Percentiles rank a stretch among this genome's conserved stretches.
Evolutionary conservation across 768 basidiomycete genomes (phyloP).

Genomic region (Pleurotus salmoneostramineus): DNA sequence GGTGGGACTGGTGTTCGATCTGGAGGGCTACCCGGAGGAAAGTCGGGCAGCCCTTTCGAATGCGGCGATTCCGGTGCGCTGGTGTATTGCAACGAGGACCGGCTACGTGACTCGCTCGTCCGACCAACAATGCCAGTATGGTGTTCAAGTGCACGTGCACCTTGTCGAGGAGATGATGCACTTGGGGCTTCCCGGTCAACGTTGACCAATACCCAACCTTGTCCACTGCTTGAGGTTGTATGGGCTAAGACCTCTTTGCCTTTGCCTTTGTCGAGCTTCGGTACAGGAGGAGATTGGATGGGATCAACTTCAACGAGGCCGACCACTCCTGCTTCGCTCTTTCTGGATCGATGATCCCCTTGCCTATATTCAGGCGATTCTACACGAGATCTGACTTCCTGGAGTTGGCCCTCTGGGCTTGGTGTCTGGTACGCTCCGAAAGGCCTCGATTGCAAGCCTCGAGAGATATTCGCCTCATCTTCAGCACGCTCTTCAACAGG

Average conservation of each 20-base stretch:
- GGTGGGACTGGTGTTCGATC: conserved; percentile 29
- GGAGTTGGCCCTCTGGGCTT: conserved; percentile 22
- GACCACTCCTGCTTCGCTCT: conserved; percentile 63
- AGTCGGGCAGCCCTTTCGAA: background rate
- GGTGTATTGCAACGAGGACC: conserved; percentile 12
- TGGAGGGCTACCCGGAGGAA: background rate
- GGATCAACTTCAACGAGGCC: conserved; percentile 36
- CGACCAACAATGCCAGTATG: conserved; percentile 15
- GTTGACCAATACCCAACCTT: conserved; percentile 67
- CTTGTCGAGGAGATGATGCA: background rate
- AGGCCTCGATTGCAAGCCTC: conserved; percentile 11
- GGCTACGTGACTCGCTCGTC: conserved; percentile 19
- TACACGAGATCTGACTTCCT: conserved; percentile 49
- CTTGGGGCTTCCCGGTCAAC: conserved; percentile 37
- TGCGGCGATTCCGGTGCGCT: conserved; percentile 14
- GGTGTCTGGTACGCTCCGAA: background rate
- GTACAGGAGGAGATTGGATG: conserved; percentile 17
- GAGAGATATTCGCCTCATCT: conserved; percentile 10
- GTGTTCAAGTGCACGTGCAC: background rate
- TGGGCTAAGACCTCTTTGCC: conserved; percentile 26
- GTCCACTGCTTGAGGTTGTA: conserved; percentile 27
- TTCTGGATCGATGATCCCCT: conserved; percentile 38
- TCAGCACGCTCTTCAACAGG: conserved; percentile 47
- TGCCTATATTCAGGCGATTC: conserved; percentile 51
- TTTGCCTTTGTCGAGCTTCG: conserved; percentile 13